Base-by-base conservation (phyloP, 2,329 filamentous ascomycete genomes). In the Aspergillus sp. region DNA sequence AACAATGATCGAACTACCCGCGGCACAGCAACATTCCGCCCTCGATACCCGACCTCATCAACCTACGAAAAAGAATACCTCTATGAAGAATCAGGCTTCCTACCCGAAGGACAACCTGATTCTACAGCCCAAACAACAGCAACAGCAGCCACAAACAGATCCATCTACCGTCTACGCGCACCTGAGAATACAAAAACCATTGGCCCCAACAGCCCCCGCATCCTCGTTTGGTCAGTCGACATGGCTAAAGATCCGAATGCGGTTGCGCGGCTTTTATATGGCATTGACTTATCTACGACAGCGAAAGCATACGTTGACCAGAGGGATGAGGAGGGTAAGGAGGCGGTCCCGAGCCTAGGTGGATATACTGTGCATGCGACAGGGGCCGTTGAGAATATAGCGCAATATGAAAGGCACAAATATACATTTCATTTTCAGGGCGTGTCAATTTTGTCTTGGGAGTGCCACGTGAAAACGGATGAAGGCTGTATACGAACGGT, bases 11-110 rank as follows among this genome's bases (percentile, higher is more conserved):
- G 30, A 67, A 81, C 2, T 70, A 0, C 83, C 75, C 51, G 71
- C 13, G 86, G 86, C 12, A 83, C 73, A 0, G 83, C 83, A 1
- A 72, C 71, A 5, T 90, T 91, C 50, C 69, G 82, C 7, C 77
- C 86, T 0, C 76, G 85, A 1, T 65, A 71, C 1, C 78, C 80
- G 4, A 87, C 84, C 0, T 56, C 56, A 19, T 22, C 53, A 0
- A 43, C 15, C 0, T 73, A 65, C 50, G 60, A 69, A 7, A 63
- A 61, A 4, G 63, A 66, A n/a, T 69, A 64, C 46, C 60, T 68
- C 3, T 65, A 57, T 43, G 51, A 60, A 5, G 62, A 66, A 32
- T 19, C n/a, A n/a, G 32, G 32, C 32, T 5, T 10, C 3, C n/a
- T 23, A 15, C n/a, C 12, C 15, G 19, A 7, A n/a, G 19, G 59